These are phyloP conservation scores for Phytophthora brassicae DNA, from an alignment of 352 stramenopile species.

Conservation along the genomic window DNA sequence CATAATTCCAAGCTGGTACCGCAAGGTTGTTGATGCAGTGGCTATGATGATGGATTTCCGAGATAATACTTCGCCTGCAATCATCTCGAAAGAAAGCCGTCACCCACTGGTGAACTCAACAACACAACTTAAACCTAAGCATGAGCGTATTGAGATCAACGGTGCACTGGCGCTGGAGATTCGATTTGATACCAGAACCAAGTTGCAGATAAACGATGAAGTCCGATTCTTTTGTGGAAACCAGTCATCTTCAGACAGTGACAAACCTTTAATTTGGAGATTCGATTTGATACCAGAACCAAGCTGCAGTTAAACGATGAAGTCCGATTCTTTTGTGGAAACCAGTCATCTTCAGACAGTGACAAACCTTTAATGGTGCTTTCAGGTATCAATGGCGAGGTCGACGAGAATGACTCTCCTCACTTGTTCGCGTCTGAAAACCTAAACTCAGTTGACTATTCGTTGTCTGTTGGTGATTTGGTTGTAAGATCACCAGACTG, in stretches of 20 bases:
- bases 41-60: slow-evolving; percentile 61
- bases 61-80: slow-evolving; percentile 30
- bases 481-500: slow-evolving; percentile 70
- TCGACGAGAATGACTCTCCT: slow-evolving; percentile 27
- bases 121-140: neutral
- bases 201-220: slow-evolving; percentile 35
- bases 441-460: slow-evolving; percentile 23
- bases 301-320: slow-evolving; percentile 36
- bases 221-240: slow-evolving; percentile 26
- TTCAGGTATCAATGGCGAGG: slow-evolving; percentile 39
- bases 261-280: too few species aligned
- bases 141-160: slow-evolving; percentile 40
- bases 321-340: slow-evolving; percentile 26
- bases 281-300: slow-evolving; percentile 66
- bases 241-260: neutral
- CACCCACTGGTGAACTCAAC: slow-evolving; percentile 35
- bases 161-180: slow-evolving; percentile 68
- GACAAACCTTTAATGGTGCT: slow-evolving; percentile 15
- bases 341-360: neutral
- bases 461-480: slow-evolving; percentile 46
- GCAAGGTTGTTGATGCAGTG: slow-evolving; percentile 56
- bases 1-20: slow-evolving; percentile 58
- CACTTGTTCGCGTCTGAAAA: slow-evolving; percentile 45
- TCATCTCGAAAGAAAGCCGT: slow-evolving; percentile 53
- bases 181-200: slow-evolving; percentile 61